Evolutionary conservation across 2,329 filamentous ascomycete species (phyloP).

Genomic region (Taxawa tesnikishii): DNA sequence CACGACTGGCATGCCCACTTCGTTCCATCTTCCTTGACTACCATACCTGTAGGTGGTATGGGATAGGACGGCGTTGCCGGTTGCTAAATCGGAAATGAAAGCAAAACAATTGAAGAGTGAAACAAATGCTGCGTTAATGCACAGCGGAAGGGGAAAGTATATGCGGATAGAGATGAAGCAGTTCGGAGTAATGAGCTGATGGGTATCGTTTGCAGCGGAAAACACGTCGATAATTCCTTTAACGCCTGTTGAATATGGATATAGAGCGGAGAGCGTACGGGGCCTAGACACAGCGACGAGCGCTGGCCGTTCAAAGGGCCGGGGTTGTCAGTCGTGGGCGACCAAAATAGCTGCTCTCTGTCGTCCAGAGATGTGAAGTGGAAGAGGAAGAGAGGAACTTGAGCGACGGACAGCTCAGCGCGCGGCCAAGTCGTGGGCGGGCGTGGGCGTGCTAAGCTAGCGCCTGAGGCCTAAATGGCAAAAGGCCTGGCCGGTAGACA

Average conservation of each 20-base stretch:
- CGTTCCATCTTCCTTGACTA: constrained; percentile 56
- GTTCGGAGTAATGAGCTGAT: constrained; percentile 6
- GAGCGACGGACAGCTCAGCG: background rate
- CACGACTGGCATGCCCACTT: constrained; percentile 98
- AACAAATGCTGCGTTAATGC: constrained; percentile 5
- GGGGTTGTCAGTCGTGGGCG: constrained; percentile 9
- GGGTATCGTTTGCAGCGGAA: constrained; percentile 8
- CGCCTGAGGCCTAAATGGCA: too few relatives aligned
- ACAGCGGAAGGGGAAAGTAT: constrained; percentile 3
- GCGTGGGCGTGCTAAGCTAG: too few relatives aligned
- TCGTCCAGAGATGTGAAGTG: constrained; percentile 10
- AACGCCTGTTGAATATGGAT: constrained; percentile 2
- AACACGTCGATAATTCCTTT: constrained; percentile 6
- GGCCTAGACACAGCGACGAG: constrained; percentile 21
- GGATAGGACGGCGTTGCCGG: constrained; percentile 5
- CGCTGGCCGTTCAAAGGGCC: constrained; percentile 20
- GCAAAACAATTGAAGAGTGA: constrained; percentile 6
- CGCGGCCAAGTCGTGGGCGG: background rate
- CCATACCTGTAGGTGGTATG: constrained; percentile 14
- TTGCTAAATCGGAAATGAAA: constrained; percentile 1
- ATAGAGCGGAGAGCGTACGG: constrained; percentile 11
- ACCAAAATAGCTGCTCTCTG: constrained; percentile 29
- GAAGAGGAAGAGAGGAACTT: constrained; percentile 7
- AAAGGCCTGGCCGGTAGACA: too few relatives aligned
- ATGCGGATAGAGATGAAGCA: constrained; percentile 6